Evolutionary conservation across 2,329 filamentous ascomycete species (phyloP), one percentile per base, ranked within the genome.

Genomic region (Pezizomycotina sp.): DNA sequence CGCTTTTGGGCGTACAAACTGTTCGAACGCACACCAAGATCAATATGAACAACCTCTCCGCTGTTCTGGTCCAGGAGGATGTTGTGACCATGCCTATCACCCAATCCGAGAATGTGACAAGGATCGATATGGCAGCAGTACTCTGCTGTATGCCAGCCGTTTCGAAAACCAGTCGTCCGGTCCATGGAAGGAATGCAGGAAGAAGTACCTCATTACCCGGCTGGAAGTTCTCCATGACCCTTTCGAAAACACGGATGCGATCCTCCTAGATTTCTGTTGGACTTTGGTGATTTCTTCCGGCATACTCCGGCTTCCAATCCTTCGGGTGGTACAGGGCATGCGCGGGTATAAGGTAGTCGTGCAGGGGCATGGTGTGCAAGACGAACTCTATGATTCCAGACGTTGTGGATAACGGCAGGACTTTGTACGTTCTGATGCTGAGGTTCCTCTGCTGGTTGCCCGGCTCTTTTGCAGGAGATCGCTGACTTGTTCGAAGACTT

Each of bases 351-450:
- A 98, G 64, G 55, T 82, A 95, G 45, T 92, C 81, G 53, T 92
- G 81, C 22, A 99, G 65, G 0, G 91, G 83, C 32, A 91, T 75
- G 0, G 89, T 95, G 57, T 95, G 77, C 6, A 79, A 75, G 2
- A 98, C 91, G 52, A 98, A 99, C 55, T 99, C 89, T 52, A 99
- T 95, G 33, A 98, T 71, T 2, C 91, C 91, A 2, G 84, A 79
- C 22, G 72, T 71, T 1, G 78, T 69, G 1, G 81, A 91, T 26
- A 98, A 63, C 0, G 89, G 89, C 2, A 98, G 64, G 5, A 99
- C 89, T 58, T 93, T 93, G 66, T 99, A 99, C 0, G 89, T 95
- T 39, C 91, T 69, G 52, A 99, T 91, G 6, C 77, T 80, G 7
- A 99, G 65, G 46, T 80, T 80, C 4, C 89, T 76, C 53, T 92